A percentile compares a stretch with the other conserved stretches of the same genome.
phyloP scores from a whole-genome alignment of 306 rosid species.

The Dalbergia cultrata region DNA sequence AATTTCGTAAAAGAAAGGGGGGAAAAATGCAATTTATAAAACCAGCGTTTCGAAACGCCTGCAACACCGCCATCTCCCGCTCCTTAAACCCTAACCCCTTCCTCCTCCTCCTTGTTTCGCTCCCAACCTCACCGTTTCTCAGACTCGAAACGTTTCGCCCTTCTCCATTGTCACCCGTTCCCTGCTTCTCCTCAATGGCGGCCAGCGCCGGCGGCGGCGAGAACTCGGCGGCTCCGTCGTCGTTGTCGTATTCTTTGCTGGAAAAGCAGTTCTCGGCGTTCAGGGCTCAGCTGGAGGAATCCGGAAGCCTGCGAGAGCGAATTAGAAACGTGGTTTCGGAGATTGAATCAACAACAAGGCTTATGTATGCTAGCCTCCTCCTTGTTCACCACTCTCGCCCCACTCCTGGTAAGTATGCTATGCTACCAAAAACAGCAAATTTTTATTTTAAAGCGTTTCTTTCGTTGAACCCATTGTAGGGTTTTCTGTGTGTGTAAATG shows the following conservation, averaged over 20 bases:
- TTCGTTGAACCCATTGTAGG: conserved; percentile 1
- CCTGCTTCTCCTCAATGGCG: conserved; percentile 61
- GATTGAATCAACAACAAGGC: conserved; percentile 80
- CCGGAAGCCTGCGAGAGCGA: conserved; percentile 78
- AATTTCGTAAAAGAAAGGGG: neutral
- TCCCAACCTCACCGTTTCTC: conserved; percentile 35
- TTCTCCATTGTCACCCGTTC: neutral
- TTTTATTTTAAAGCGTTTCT: neutral
- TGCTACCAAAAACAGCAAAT: neutral
- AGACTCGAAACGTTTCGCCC: conserved; percentile 43
- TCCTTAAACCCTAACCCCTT: conserved; percentile 62
- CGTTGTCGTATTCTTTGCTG: conserved; percentile 50
- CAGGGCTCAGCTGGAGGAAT: conserved; percentile 73
- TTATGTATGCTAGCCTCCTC: conserved; percentile 77
- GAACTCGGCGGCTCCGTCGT: conserved; percentile 40
- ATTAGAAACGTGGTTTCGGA: conserved; percentile 79
- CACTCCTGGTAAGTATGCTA: conserved; percentile 62
- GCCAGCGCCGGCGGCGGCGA: conserved; percentile 42
- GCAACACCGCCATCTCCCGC: conserved; percentile 43
- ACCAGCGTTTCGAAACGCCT: conserved; percentile 73
- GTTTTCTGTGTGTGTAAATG: conserved; percentile 7
- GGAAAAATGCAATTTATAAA: conserved; percentile 55
- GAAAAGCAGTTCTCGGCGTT: conserved; percentile 83
- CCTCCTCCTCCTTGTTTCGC: conserved; percentile 2
- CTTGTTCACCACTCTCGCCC: conserved; percentile 91